phyloP scores from a whole-genome alignment of 2,329 filamentous ascomycete species.

The Fusarium albosuccineum region DNA sequence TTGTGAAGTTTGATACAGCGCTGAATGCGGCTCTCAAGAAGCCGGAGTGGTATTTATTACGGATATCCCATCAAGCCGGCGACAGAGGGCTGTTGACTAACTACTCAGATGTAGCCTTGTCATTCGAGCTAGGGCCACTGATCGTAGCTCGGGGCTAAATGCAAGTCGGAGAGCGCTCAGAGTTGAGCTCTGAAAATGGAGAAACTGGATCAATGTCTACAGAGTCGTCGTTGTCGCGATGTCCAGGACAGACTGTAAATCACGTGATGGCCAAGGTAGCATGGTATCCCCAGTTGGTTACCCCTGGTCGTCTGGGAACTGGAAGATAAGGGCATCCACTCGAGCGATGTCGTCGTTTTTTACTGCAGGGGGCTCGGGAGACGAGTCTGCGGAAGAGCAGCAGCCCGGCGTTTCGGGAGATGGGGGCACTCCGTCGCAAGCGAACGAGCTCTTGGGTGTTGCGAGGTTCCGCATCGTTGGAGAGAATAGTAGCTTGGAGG shows the following conservation, averaged over 20 bases:
- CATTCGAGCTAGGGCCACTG: neutral
- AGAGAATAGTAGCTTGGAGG: neutral
- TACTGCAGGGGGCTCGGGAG: constrained; percentile 5
- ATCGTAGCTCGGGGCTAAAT: neutral
- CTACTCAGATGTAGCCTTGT: neutral
- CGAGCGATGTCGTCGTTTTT: constrained; percentile 16
- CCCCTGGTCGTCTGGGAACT: constrained; percentile 21
- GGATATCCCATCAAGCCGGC: constrained; percentile 6
- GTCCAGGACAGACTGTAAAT: neutral
- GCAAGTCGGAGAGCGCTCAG: constrained; percentile 3
- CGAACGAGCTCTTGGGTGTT: constrained; percentile 5
- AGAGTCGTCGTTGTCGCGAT: constrained; percentile 9
- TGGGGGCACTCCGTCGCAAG: neutral
- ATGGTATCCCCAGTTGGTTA: constrained; percentile 38
- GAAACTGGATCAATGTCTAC: neutral
- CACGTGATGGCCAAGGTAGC: constrained; percentile 27
- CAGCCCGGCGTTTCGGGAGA: constrained; percentile 34
- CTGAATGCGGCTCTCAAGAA: constrained; percentile 4
- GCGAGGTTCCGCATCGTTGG: neutral
- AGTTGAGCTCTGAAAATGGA: constrained; percentile 1
- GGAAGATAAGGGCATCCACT: constrained; percentile 32
- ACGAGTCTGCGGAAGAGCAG: constrained; percentile 10
- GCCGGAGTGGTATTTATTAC: neutral
- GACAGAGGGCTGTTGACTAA: neutral
- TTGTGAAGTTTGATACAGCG: neutral